phyloP scores from a whole-genome alignment of 1,284 basidiomycete genomes.

The Leccinum holopus region DNA sequence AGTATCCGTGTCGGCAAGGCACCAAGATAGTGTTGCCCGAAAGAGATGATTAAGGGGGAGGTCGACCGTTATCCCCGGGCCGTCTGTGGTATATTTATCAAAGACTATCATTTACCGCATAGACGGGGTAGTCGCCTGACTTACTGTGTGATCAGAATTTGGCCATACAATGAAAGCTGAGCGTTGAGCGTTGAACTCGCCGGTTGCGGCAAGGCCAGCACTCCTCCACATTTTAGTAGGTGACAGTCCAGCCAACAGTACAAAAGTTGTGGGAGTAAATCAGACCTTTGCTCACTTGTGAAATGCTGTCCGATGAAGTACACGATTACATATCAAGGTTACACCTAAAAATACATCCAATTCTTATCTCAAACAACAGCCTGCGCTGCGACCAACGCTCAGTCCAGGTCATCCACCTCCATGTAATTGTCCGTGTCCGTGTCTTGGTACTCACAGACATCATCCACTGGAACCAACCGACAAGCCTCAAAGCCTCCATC shows the following conservation, averaged over 20 bases:
- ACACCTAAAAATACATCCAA: slow-evolving; percentile 12
- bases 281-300: not conserved
- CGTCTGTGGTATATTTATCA: too few relatives aligned
- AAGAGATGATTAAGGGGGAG: too few relatives aligned
- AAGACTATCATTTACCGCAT: not conserved
- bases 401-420: slow-evolving; percentile 26
- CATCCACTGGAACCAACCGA: slow-evolving; percentile 45
- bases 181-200: not conserved
- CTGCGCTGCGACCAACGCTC: not conserved
- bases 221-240: not conserved
- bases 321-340: slow-evolving; percentile 8
- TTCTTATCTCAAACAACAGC: not conserved
- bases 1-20: not conserved
- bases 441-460: slow-evolving; percentile 45
- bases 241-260: not conserved
- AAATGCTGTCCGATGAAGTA: not conserved
- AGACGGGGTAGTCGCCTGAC: not conserved
- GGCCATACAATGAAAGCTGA: not conserved
- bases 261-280: not conserved
- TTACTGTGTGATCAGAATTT: not conserved
- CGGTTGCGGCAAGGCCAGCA: not conserved
- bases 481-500: slow-evolving; percentile 46
- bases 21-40: not conserved
- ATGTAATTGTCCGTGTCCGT: slow-evolving; percentile 55
- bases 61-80: not conserved